Conservation (phyloP, 2,329 filamentous ascomycete species). For the Teratosphaeria gauchensis region DNA sequence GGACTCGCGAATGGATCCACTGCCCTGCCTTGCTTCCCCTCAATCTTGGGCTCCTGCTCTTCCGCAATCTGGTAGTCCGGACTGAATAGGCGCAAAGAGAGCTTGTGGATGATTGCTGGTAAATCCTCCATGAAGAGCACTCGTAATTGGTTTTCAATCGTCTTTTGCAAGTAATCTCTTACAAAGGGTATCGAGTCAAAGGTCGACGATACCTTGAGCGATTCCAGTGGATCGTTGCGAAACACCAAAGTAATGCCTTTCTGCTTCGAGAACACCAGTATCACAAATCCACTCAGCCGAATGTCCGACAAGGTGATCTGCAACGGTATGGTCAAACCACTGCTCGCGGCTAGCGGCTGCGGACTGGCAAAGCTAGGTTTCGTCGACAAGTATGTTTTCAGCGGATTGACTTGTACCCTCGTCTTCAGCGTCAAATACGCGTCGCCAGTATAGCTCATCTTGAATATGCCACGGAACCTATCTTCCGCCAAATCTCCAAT, state of each 20-base stretch:
- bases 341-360: conserved; percentile 79
- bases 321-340: conserved; percentile 89
- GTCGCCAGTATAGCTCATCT: conserved; percentile 96
- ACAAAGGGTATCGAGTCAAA: conserved; percentile 99
- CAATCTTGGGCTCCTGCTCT: conserved; percentile 26
- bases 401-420: conserved; percentile 89
- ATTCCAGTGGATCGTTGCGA: conserved; percentile 94
- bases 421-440: conserved; percentile 93
- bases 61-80: conserved; percentile 70
- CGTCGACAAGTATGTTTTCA: conserved; percentile 90
- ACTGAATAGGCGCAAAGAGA: conserved; percentile 82
- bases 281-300: conserved; percentile 91
- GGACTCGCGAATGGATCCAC: conserved; percentile 29
- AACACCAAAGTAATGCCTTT: conserved; percentile 96
- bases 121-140: conserved; percentile 97
- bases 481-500: conserved; percentile 97
- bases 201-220: conserved; percentile 94
- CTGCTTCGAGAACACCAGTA: conserved; percentile 92
- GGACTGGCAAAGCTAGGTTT: conserved; percentile 90
- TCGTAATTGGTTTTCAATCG: conserved; percentile 86
- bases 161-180: conserved; percentile 89
- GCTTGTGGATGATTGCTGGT: conserved; percentile 86
- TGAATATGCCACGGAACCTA: conserved; percentile 95
- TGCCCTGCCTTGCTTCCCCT: background rate
- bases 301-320: conserved; percentile 95